phyloP scores from a whole-genome alignment of 176 grass and related monocot species.

The Eragrostis nindensis region DNA sequence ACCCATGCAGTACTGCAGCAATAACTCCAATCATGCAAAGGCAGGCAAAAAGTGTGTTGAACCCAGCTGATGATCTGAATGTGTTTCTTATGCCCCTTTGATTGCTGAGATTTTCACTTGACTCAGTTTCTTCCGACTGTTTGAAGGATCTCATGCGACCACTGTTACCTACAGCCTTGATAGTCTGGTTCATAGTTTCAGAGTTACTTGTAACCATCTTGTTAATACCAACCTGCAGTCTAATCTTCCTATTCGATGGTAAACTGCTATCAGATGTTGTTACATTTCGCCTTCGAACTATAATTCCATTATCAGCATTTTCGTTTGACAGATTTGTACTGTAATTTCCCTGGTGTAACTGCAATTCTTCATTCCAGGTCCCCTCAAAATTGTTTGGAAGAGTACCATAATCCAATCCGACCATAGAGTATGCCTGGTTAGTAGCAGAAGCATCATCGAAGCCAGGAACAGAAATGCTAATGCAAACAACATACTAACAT shows the following conservation, averaged over 20 bases:
- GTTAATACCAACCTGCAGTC: constrained; percentile 51
- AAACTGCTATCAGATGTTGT: neutral
- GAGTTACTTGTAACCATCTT: constrained; percentile 68
- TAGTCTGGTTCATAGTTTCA: constrained; percentile 62
- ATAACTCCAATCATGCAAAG: constrained; percentile 50
- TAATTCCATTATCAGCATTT: constrained; percentile 52
- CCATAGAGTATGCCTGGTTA: neutral
- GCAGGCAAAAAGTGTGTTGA: constrained; percentile 33
- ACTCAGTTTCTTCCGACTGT: constrained; percentile 34
- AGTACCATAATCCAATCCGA: neutral
- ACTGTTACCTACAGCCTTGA: constrained; percentile 48
- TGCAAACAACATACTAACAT: constrained; percentile 73
- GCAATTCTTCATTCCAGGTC: constrained; percentile 29
- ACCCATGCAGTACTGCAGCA: constrained; percentile 42
- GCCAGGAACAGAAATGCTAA: constrained; percentile 14
- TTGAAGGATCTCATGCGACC: constrained; percentile 25
- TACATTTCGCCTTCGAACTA: constrained; percentile 19
- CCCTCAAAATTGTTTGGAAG: constrained; percentile 19
- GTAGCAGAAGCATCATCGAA: constrained; percentile 26
- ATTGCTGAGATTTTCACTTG: constrained; percentile 2
- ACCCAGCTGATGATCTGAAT: constrained; percentile 44
- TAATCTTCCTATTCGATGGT: constrained; percentile 5
- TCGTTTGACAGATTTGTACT: constrained; percentile 17
- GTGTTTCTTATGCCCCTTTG: constrained; percentile 13
- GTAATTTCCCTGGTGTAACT: constrained; percentile 11